Base-by-base conservation (phyloP, 106 monocot genomes). In the Apostasia ramifera region DNA sequence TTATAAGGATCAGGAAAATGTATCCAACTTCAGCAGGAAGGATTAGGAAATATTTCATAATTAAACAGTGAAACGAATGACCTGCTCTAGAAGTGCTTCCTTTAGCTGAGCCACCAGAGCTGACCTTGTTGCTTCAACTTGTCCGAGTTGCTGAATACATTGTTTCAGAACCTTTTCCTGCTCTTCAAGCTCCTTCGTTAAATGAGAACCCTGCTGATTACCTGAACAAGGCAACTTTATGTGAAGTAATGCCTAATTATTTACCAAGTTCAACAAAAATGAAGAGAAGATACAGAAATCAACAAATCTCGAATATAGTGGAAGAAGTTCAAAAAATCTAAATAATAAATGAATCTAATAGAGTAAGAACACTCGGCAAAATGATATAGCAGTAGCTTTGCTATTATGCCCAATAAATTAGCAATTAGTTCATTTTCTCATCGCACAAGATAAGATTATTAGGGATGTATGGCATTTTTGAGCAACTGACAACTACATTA, bases 1-100 rank as follows among this genome's bases (percentile, higher is more conserved):
- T 26, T 26, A 26, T 63, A 50, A 72, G 47, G 67, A 53, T 63
- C 52, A 12, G 52, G 55, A 67, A 42, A 1, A 38, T 75, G 37
- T 42, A 39, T 42, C 42, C 4, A 71, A 47, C 3, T 44, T 11
- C 4, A 66, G 47, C 2, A 57, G 1, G 4, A 13, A 76, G 37
- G 9, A 44, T 57, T 13, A 40, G 11, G 2, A 58, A 47, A 39
- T 67, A 38, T 2, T 10, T 43, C 53, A 13, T 69, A 57, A 40
- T 41, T 2, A 13, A 56, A 53, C 44, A 26, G 26, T 53, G 38
- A 74, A 57, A 70, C 47, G 10, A 14, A 13, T 56, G 9, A 93
- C 98, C 90, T 99, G 98, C 73, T 99, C 90, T 59, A 74, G 61
- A 50, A 93, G 72, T 46, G 90, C 98, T 73, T 99, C 90, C 71